phyloP scores from a whole-genome alignment of 1,284 basidiomycete genomes.

The Cryptococcus deneoformans region DNA sequence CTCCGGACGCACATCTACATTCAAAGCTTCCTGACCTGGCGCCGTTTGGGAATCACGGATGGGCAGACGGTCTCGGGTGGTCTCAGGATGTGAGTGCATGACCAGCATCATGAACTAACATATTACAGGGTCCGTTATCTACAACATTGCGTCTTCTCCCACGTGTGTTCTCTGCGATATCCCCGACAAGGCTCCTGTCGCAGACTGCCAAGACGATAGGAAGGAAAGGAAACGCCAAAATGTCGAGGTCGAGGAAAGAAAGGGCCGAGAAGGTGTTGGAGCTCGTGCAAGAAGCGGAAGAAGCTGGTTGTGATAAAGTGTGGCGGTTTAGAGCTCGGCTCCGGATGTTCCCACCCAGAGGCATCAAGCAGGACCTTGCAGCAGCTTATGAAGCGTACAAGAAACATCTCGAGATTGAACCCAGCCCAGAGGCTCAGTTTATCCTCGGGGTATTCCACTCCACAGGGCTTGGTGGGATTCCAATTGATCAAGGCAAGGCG shows the following conservation, averaged over 20 bases:
- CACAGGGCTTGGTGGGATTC: constrained; percentile 69
- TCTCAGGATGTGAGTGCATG: constrained; percentile 23
- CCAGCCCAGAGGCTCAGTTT: constrained; percentile 76
- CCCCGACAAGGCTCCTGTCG: constrained; percentile 60
- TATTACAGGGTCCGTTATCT: constrained; percentile 36
- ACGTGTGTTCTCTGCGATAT: constrained; percentile 40
- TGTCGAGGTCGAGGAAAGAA: constrained; percentile 30
- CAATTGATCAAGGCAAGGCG: constrained; percentile 57
- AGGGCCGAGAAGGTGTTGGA: constrained; percentile 68
- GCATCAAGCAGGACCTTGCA: constrained; percentile 33
- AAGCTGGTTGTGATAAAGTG: constrained; percentile 73
- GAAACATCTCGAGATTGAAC: constrained; percentile 55
- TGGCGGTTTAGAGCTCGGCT: constrained; percentile 67
- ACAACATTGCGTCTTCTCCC: constrained; percentile 35
- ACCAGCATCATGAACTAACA: neutral
- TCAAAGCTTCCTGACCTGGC: constrained; percentile 20
- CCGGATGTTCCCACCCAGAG: constrained; percentile 55
- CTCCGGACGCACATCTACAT: constrained; percentile 23
- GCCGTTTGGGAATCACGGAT: constrained; percentile 16
- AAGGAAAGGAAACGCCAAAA: constrained; percentile 38
- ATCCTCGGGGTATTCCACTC: constrained; percentile 82
- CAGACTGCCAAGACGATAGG: constrained; percentile 42
- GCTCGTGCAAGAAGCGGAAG: constrained; percentile 71
- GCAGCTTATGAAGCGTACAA: constrained; percentile 35
- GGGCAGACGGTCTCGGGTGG: constrained; percentile 39